Evolutionary conservation across 331 rosid genomes (phyloP).

Genomic region (Pyracantha coccinea): DNA sequence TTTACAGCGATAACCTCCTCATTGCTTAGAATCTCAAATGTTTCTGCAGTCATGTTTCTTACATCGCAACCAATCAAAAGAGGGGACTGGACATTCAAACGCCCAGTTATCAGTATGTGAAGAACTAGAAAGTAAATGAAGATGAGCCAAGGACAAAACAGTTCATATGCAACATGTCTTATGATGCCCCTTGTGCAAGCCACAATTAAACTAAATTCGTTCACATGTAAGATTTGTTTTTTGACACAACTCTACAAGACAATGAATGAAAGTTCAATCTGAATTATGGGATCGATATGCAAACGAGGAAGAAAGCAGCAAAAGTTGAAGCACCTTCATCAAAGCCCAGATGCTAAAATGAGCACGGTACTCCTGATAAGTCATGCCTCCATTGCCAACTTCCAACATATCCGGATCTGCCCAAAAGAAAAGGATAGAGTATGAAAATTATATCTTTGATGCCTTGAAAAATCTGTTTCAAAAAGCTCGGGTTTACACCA

Average conservation of each 20-base stretch:
- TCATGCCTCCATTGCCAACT: conserved; percentile 99
- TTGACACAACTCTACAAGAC: neutral
- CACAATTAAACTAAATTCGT: neutral
- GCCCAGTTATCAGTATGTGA: conserved; percentile 16
- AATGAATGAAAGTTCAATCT: neutral
- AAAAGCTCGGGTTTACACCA: conserved; percentile 41
- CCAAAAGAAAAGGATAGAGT: conserved; percentile 7
- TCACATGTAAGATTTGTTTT: neutral
- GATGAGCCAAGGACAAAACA: neutral
- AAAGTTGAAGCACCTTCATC: conserved; percentile 51
- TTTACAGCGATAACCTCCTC: conserved; percentile 81
- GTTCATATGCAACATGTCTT: neutral
- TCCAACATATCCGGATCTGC: conserved; percentile 99
- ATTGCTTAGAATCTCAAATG: conserved; percentile 57
- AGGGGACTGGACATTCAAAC: conserved; percentile 69
- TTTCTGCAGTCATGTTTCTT: conserved; percentile 69
- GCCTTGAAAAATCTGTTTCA: no score
- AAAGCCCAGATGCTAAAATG: conserved; percentile 99
- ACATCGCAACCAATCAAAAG: conserved; percentile 80
- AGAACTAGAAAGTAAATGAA: neutral
- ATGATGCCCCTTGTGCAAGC: neutral
- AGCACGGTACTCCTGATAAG: conserved; percentile 72
- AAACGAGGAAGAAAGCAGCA: conserved; percentile 1
- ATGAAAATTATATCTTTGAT: conserved; percentile 2
- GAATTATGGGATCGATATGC: neutral